Evolutionary conservation across 2,329 filamentous ascomycete genomes (phyloP).

Genomic region (Juglanconis sp.): DNA sequence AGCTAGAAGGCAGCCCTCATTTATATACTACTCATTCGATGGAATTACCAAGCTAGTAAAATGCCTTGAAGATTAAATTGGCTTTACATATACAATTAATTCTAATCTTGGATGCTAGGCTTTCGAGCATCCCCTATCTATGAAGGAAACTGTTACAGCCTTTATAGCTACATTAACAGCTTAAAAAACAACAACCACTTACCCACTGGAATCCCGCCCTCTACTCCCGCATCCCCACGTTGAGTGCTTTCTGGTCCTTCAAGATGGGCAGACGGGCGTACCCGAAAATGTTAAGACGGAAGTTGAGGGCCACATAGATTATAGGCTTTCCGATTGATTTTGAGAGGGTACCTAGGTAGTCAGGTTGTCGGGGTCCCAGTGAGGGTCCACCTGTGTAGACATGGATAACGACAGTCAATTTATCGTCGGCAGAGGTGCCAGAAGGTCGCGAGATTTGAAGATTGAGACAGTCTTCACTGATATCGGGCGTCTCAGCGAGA

Average conservation of each 20-base stretch:
- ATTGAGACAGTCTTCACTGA: slow-evolving; percentile 27
- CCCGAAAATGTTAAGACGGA: slow-evolving; percentile 30
- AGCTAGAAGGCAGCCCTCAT: too few relatives aligned
- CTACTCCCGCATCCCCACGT: slow-evolving; percentile 26
- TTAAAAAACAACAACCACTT: not conserved
- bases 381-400: slow-evolving; percentile 25
- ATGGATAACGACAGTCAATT: slow-evolving; percentile 26
- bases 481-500: slow-evolving; percentile 22
- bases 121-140: too few relatives aligned
- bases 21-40: too few relatives aligned
- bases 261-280: slow-evolving; percentile 25
- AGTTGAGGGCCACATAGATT: slow-evolving; percentile 24
- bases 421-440: slow-evolving; percentile 18
- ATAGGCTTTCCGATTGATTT: slow-evolving; percentile 22
- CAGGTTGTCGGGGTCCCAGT: slow-evolving; percentile 24
- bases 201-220: slow-evolving; percentile 26
- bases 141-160: too few relatives aligned
- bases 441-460: slow-evolving; percentile 25
- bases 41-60: too few relatives aligned
- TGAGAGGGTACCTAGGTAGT: slow-evolving; percentile 15
- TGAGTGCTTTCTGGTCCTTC: slow-evolving; percentile 25
- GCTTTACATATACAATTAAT: too few relatives aligned
- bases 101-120: too few relatives aligned
- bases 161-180: too few relatives aligned
- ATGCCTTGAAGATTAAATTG: too few relatives aligned